phyloP scores from a whole-genome alignment of 2,329 filamentous ascomycete genomes.

The Botrytis cinerea region DNA sequence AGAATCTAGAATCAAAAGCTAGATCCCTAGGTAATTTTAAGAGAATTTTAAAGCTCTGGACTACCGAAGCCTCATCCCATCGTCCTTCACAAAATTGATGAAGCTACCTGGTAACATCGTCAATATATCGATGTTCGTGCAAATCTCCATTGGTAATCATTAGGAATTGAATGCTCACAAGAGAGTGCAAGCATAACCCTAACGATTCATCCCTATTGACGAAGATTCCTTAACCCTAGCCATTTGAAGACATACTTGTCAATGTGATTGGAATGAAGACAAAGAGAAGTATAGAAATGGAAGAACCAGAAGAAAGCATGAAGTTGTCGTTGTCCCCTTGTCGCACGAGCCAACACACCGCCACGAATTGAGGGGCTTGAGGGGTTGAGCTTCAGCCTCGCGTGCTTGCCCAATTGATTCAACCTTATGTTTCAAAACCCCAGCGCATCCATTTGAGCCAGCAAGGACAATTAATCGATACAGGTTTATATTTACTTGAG shows the following conservation, averaged over 20 bases:
- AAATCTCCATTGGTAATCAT: not conserved
- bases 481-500: constrained; percentile 5
- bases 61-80: not conserved
- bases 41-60: not conserved
- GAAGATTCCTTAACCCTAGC: too few relatives aligned
- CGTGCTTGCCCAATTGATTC: constrained; percentile 17
- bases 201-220: not conserved
- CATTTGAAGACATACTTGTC: not conserved
- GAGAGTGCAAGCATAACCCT: not conserved
- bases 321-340: not conserved
- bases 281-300: not conserved
- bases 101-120: not conserved
- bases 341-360: constrained; percentile 7
- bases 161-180: not conserved
- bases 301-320: not conserved
- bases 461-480: constrained; percentile 8
- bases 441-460: constrained; percentile 18
- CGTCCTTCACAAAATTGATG: not conserved
- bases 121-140: not conserved
- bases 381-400: constrained; percentile 14
- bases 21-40: not conserved
- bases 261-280: not conserved
- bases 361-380: constrained; percentile 18
- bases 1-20: not conserved
- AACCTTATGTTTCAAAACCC: constrained; percentile 18